These are phyloP conservation scores for Isoetes taiwanensis DNA, from an alignment of 75 land plant species.

Conservation along the genomic window DNA sequence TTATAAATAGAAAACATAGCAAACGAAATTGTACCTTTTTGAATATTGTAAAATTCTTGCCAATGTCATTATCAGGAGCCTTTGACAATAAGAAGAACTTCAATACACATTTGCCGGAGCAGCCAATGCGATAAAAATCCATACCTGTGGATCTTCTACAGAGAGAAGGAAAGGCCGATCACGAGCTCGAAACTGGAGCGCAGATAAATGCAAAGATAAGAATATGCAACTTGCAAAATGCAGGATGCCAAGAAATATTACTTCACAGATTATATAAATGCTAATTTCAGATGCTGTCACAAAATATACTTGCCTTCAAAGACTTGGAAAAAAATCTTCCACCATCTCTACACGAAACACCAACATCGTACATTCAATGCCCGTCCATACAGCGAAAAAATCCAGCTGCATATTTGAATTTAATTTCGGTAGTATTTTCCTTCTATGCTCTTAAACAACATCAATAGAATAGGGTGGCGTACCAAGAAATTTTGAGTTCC, in stretches of 20 bases:
- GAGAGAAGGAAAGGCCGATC: constrained; percentile 44
- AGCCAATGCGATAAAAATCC: neutral
- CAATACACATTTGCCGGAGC: neutral
- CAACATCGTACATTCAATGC: constrained; percentile 73
- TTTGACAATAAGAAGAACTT: constrained; percentile 10
- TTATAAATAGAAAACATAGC: neutral
- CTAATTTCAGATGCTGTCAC: no score
- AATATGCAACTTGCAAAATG: no score
- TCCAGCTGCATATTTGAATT: constrained; percentile 41
- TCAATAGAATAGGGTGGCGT: neutral
- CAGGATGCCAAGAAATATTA: no score
- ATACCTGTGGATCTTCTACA: constrained; percentile 89
- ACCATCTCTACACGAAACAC: constrained; percentile 69
- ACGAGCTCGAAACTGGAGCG: constrained; percentile 40
- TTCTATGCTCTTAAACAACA: neutral
- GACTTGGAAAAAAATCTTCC: constrained; percentile 67
- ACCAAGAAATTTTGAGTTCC: constrained; percentile 6
- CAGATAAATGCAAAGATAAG: no score
- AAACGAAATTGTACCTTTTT: constrained; percentile 34
- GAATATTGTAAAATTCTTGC: constrained; percentile 74
- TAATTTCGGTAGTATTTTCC: neutral
- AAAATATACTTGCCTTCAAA: no score
- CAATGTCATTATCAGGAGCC: constrained; percentile 87
- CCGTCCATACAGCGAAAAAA: constrained; percentile 86
- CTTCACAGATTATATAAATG: no score